Conservation (phyloP, 2,329 filamentous ascomycete genomes). For the Ophiostoma fasciatum region DNA sequence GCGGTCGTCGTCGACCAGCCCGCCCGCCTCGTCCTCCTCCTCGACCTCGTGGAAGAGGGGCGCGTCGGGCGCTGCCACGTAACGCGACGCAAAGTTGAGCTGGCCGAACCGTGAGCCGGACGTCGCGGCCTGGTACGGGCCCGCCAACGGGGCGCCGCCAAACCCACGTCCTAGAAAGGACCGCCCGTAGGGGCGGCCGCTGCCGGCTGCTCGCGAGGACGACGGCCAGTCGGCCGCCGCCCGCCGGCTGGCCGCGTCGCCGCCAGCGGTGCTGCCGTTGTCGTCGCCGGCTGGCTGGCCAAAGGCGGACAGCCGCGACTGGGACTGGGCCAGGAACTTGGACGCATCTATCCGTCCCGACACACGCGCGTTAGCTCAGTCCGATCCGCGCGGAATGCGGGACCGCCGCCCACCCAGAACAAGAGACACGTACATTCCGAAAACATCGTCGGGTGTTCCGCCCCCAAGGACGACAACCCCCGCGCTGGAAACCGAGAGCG, state of each 20-base stretch:
- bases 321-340: slow-evolving; percentile 88
- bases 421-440: slow-evolving; percentile 69
- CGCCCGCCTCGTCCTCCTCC: slow-evolving; percentile 42
- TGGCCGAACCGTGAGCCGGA: slow-evolving; percentile 57
- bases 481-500: background rate
- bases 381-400: no score
- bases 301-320: slow-evolving; percentile 70
- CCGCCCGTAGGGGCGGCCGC: slow-evolving; percentile 19
- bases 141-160: slow-evolving; percentile 30
- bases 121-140: slow-evolving; percentile 73
- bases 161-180: slow-evolving; percentile 24
- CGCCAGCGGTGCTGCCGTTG: slow-evolving; percentile 13
- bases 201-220: slow-evolving; percentile 15
- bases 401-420: no score
- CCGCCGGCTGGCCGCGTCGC: slow-evolving; percentile 17
- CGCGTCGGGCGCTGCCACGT: slow-evolving; percentile 56
- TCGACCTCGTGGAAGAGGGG: slow-evolving; percentile 74
- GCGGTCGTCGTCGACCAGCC: slow-evolving; percentile 78
- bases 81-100: slow-evolving; percentile 61
- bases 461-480: slow-evolving; percentile 6
- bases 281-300: slow-evolving; percentile 38
- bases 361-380: no score
- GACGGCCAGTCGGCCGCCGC: slow-evolving; percentile 21
- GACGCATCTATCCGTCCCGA: slow-evolving; percentile 98
- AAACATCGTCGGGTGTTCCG: slow-evolving; percentile 46